Evolutionary conservation across 352 stramenopile species (phyloP), one percentile per base, ranked within the genome.

Genomic region (Nothophytophthora sp.): DNA sequence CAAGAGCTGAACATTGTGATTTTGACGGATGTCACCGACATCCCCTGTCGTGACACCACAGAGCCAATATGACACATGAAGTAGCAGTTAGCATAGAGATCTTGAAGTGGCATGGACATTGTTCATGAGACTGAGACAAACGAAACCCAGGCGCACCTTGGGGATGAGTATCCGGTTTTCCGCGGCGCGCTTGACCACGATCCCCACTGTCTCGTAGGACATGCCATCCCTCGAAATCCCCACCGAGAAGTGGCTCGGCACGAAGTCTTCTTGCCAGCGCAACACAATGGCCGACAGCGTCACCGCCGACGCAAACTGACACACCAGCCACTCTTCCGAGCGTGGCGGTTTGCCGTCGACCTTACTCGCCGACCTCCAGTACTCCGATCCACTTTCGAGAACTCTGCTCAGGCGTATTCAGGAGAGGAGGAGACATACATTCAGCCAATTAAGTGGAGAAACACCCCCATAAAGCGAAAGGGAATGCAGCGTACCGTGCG

Each of bases 251-350:
- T 49, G 56, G 29, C 47, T 42, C 4, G 76, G 76, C 9, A 70
- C 45, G 54, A 69, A 71, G 42, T 71, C 53, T 41, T 50, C 18
- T 46, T 76, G 62, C 78, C 78, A 90, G 15, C 45, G 65, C 20
- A 90, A 41, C 40, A 67, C 64, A 41, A 88, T 53, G 6, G 54
- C 57, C 11, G 63, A 82, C 9, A 90, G 50, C 18, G 61, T 63
- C 19, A 85, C 60, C 9, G 56, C 47, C 16, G 69, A 54, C n/a
- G 48, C 68, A 28, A 90, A 90, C 35, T 84, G 68, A 24, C 79
- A 61, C 29, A 67, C 61, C 43, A 90, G 48, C 70, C 76, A 87
- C 36, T 87, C 76, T 16, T 74, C 49, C 20, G 59, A 42, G 23
- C 11, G 52, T 22, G 18, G 5, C 27, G 16, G 18, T 2, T 64